Evolutionary conservation across 306 rosid genomes (phyloP), one percentile per base, ranked within the genome.

Genomic region (Vicia faba): DNA sequence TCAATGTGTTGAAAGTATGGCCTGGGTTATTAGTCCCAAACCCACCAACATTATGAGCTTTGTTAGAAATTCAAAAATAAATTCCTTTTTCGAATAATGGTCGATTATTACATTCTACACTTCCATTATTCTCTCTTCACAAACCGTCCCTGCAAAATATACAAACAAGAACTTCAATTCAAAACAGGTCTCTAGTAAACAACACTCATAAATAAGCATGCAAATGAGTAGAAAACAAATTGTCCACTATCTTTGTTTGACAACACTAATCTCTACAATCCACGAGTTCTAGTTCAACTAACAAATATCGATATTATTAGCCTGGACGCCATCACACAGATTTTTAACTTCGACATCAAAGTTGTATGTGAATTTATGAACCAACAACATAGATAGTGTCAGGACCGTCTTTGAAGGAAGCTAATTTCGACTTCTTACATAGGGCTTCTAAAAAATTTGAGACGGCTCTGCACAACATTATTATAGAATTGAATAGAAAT

Each of bases 41-140:
- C 10, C 16, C 57, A 18, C 57, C 57, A 50, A 50, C 57, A 50
- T 50, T 19, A 50, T 50, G 18, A 19, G 57, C 57, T 50, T 50
- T 0, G n/a, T 50, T 19, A 50, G n/a, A 50, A 45, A 45, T n/a
- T 13, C 8, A 14, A 14, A 45, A 45, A 50, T 1, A 20, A 3
- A 4, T 2, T 4, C 14, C 14, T 20, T 51, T 16, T 9, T 2
- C 26, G 28, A 61, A 31, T 18, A 68, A 58, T 62, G 28, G 28
- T 50, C 69, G 38, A 33, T 1, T 70, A 72, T 57, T 66, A 63
- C 28, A 45, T 11, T 40, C 61, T 35, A 46, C 63, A 45, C 57
- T 64, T 71, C 86, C 89, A 84, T 87, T 87, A 84, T 72, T 76
- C 76, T 73, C 88, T 84, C 86, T 86, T 93, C 84, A 88, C 99